Conservation (phyloP, 805 yeast genomes). For the Candida verbasci region DNA sequence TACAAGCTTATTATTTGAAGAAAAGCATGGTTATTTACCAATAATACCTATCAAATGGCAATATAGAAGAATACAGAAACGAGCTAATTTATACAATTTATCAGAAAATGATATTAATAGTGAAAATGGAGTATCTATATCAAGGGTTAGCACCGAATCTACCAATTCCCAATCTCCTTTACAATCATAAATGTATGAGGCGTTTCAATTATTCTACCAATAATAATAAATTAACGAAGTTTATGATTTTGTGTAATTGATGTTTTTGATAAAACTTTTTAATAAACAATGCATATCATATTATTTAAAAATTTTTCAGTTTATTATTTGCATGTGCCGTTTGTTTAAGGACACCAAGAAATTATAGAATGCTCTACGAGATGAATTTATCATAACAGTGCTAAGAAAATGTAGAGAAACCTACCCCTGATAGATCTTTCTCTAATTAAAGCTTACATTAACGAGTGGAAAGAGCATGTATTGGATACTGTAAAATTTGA, state of each 20-base stretch:
- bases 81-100: slow-evolving; percentile 10
- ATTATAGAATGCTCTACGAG: no score
- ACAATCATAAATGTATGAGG: neutral
- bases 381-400: no score
- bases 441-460: no score
- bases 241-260: neutral
- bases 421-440: no score
- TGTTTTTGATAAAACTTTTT: neutral
- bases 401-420: no score
- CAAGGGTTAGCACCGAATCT: slow-evolving; percentile 24
- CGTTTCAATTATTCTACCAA: neutral
- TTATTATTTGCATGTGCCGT: no score
- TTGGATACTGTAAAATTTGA: no score
- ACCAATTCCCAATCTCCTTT: slow-evolving; percentile 24
- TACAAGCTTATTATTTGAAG: slow-evolving; percentile 29
- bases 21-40: slow-evolving; percentile 34
- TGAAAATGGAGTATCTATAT: neutral
- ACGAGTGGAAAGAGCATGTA: no score
- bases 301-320: no score
- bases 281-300: neutral
- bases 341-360: no score
- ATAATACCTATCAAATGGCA: slow-evolving; percentile 39
- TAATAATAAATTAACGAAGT: no score
- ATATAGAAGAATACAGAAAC: slow-evolving; percentile 30
- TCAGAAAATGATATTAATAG: neutral